Evolutionary conservation across 345 rosid species (phyloP), one percentile per base, ranked within the genome.

Genomic region (Balakata baccata): DNA sequence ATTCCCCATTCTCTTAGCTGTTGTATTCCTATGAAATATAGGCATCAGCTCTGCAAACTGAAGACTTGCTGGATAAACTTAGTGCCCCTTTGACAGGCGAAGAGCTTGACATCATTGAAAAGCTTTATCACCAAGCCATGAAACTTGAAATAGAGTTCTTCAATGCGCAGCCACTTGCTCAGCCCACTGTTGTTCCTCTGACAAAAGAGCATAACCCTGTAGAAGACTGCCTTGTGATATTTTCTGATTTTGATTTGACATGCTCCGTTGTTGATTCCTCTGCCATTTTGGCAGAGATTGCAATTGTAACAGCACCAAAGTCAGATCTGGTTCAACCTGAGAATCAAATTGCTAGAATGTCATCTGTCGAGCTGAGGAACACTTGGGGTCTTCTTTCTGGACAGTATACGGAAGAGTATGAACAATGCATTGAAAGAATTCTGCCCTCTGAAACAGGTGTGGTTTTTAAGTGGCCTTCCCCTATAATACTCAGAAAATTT

Each of bases 231-330:
- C 81, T 90, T 49, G 56, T 86, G 83, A 84, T 93, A 84, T 96
- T 93, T 78, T 88, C 93, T 73, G 99, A 96, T 83, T 96, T 96
- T 85, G 99, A 96, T 85, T 86, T 96, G 83, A 91, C 98, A 23
- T 93, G 99, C 86, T 79, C 97, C 0, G 88, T 89, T 78, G 88
- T 93, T 81, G 99, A 96, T 88, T 96, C 99, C 39, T 90, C 97
- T 74, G 98, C 98, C 78, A 90, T 93, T 76, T 83, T 93, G 85
- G 98, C 98, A 2, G 97, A 96, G 86, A 91, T 96, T 63, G 96
- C 99, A 77, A 91, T 96, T 52, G 79, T 89, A 58, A 93, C 92
- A 49, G 98, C 96, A 47, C 95, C 98, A 60, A 95, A 84, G 78
- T 85, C 85, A 78, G 96, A 93, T 69, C 87, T 78, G 76, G 78